Evolutionary conservation across 441 rosid species (phyloP), one percentile per base, ranked within the genome.

Genomic region (Omphalea diandra): DNA sequence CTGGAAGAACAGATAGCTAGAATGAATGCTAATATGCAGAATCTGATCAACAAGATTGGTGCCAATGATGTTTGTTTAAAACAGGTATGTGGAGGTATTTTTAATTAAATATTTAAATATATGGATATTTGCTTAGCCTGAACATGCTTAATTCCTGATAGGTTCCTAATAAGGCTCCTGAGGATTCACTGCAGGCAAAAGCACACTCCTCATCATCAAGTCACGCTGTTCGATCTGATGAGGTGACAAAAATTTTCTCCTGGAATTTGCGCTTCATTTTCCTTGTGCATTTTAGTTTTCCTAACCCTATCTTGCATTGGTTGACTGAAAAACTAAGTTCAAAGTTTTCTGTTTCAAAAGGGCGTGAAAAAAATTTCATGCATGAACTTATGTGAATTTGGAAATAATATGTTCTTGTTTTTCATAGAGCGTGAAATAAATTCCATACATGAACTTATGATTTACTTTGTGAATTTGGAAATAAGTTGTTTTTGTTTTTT

Each of bases 1-100:
- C 65, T 83, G 79, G 86, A 83, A 72, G 69, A 70, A 67, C 81
- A 80, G 26, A 69, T 83, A 24, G 78, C 74, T 58, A 62, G 49
- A 62, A 71, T 83, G 75, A 66, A 60, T 58, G 65, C 83, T 35
- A 75, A 54, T 74, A 61, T 78, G 77, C 72, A 80, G 67, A 72
- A 35, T 68, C 68, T 78, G 44, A 65, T 83, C 4, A 72, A 73
- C 31, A 80, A 77, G 65, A 46, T 74, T 55, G 74, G 72, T 40
- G 76, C 26, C 33, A 53, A 63, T 54, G 60, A n/a, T n/a, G n/a
- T n/a, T n/a, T n/a, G 55, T 12, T 46, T 72, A 22, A 54, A 67
- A 62, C 75, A 73, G 80, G 83, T 75, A 69, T 43, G 29, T 26
- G 33, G 14, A 53, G 22, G 10, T 59, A 29, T 44, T n/a, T 14